phyloP scores from a whole-genome alignment of 352 stramenopile species.

The Globisporangium polare region DNA sequence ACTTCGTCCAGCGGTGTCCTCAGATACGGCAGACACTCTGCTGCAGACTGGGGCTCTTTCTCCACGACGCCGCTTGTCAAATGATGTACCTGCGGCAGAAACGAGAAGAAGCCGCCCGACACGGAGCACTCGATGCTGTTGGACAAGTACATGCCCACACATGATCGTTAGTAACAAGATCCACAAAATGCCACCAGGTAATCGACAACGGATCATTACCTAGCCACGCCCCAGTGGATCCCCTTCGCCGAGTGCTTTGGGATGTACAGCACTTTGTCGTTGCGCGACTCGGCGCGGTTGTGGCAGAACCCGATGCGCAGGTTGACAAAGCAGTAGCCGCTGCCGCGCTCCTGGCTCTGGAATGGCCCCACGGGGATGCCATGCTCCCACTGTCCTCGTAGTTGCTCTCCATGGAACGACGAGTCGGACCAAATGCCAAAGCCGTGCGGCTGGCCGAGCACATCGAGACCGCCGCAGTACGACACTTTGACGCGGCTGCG shows the following conservation, averaged over 20 bases:
- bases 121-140: constrained; percentile 36
- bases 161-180: neutral
- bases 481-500: constrained; percentile 27
- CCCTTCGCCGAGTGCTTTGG: constrained; percentile 15
- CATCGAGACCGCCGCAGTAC: constrained; percentile 54
- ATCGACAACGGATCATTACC: neutral
- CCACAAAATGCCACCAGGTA: constrained; percentile 11
- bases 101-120: constrained; percentile 34
- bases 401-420: constrained; percentile 54
- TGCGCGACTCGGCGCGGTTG: constrained; percentile 19
- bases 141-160: neutral
- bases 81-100: constrained; percentile 30
- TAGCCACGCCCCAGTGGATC: constrained; percentile 39
- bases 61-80: constrained; percentile 6
- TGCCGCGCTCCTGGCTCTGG: constrained; percentile 52
- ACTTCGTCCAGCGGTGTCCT: constrained; percentile 8
- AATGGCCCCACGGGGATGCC: constrained; percentile 60
- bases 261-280: constrained; percentile 14
- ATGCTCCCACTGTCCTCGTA: constrained; percentile 51
- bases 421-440: constrained; percentile 61
- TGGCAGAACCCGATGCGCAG: constrained; percentile 52
- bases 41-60: constrained; percentile 4
- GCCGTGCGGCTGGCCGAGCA: constrained; percentile 40
- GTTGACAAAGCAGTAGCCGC: constrained; percentile 53
- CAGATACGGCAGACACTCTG: constrained; percentile 6